Evolutionary conservation across 2,329 filamentous ascomycete species (phyloP).

Genomic region (Fusarium napiforme): DNA sequence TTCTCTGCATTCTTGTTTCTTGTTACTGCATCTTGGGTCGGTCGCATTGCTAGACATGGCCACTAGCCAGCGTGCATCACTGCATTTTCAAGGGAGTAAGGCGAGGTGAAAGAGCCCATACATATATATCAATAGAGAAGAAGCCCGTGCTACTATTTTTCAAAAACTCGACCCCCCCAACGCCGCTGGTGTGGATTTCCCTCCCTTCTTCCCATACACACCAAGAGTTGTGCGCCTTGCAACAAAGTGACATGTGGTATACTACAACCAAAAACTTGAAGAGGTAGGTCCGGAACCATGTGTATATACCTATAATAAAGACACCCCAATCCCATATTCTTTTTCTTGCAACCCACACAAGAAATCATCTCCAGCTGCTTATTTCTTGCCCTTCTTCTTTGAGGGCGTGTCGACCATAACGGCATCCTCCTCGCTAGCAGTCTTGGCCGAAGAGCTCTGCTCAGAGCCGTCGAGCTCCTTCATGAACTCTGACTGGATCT

Average conservation of each 20-base stretch:
- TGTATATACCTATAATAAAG: not conserved
- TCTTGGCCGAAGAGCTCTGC: slow-evolving; percentile 55
- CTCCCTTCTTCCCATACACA: not conserved
- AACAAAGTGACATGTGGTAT: slow-evolving; percentile 8
- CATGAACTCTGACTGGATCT: slow-evolving; percentile 81
- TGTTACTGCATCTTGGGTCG: slow-evolving; percentile 6
- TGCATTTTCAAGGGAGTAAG: slow-evolving; percentile 41
- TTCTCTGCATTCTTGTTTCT: slow-evolving; percentile 10
- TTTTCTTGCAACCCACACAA: not conserved
- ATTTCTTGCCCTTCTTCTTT: slow-evolving; percentile 67
- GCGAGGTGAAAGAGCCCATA: slow-evolving; percentile 8
- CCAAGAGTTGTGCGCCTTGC: not conserved
- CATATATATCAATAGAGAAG: slow-evolving; percentile 37
- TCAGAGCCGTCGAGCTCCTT: slow-evolving; percentile 81
- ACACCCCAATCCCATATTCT: not conserved
- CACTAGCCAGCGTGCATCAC: slow-evolving; percentile 36
- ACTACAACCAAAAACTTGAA: slow-evolving; percentile 16
- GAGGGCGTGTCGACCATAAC: slow-evolving; percentile 77
- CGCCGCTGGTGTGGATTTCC: slow-evolving; percentile 23
- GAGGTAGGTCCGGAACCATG: not conserved
- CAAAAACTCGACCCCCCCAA: slow-evolving; percentile 20
- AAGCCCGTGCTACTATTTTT: slow-evolving; percentile 38
- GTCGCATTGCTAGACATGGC: slow-evolving; percentile 35
- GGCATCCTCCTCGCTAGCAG: slow-evolving; percentile 57
- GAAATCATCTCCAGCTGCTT: not conserved